Conservation (phyloP, 2,329 filamentous ascomycete genomes). For the Penicillium polonicum region DNA sequence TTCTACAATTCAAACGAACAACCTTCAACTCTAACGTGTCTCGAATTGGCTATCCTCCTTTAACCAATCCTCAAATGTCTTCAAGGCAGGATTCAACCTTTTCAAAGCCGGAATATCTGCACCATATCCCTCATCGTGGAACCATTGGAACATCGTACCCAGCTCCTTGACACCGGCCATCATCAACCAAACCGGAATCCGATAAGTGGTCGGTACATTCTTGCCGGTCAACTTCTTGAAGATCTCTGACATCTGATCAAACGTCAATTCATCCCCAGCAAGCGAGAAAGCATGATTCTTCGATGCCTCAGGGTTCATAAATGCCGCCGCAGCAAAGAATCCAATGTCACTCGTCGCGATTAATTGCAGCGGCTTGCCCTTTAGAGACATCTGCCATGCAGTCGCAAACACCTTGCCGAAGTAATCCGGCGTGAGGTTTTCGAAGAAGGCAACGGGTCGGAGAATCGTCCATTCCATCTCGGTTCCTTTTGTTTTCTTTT, state of each 20-base stretch:
- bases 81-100: constrained; percentile 46
- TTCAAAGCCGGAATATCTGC: constrained; percentile 47
- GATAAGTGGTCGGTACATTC: constrained; percentile 44
- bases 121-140: constrained; percentile 48
- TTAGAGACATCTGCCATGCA: constrained; percentile 40
- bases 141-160: constrained; percentile 53
- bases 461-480: constrained; percentile 62
- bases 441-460: constrained; percentile 63
- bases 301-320: constrained; percentile 48
- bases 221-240: constrained; percentile 50
- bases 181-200: constrained; percentile 41
- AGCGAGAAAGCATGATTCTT: constrained; percentile 48
- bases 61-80: constrained; percentile 51
- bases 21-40: neutral
- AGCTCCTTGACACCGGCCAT: constrained; percentile 47
- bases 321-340: constrained; percentile 51
- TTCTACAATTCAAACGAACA: neutral
- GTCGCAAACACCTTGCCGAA: constrained; percentile 51
- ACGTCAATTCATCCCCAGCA: constrained; percentile 54
- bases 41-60: constrained; percentile 47
- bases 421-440: constrained; percentile 52
- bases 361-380: constrained; percentile 46
- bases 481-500: constrained; percentile 44
- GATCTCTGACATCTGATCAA: constrained; percentile 45
- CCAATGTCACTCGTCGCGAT: constrained; percentile 53